Percentiles rank a stretch among this genome's conserved stretches.
Conservation (phyloP, 2,329 filamentous ascomycete species). For the Talaromyces sp. region DNA sequence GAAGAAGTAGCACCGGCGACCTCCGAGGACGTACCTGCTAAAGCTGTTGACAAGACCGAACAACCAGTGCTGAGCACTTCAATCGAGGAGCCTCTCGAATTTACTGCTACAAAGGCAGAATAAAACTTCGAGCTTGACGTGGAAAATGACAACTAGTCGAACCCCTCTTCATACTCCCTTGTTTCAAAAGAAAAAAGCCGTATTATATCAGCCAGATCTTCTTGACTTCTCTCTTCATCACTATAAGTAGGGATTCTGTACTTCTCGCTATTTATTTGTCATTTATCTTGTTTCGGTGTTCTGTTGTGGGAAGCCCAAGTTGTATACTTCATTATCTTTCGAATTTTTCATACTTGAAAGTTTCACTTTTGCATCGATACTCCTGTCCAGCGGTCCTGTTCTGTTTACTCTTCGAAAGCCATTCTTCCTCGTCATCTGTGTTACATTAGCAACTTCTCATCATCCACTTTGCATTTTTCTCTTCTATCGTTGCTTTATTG, state of each 20-base stretch:
- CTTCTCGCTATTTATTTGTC: neutral
- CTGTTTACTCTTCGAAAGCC: neutral
- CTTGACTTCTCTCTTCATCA: neutral
- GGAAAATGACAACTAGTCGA: neutral
- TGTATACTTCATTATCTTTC: neutral
- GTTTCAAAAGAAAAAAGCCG: neutral
- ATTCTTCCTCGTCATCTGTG: neutral
- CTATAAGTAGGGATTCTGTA: neutral
- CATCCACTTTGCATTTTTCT: neutral
- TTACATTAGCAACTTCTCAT: neutral
- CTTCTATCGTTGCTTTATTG: neutral
- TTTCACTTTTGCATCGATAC: conserved; percentile 13
- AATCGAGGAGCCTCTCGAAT: neutral
- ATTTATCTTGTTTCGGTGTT: neutral
- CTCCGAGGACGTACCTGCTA: neutral
- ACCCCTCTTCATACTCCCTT: neutral
- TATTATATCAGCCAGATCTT: neutral
- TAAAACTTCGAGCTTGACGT: neutral
- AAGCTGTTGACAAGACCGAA: conserved; percentile 4
- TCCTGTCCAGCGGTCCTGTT: conserved; percentile 13
- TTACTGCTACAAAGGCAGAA: neutral
- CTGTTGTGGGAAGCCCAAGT: neutral
- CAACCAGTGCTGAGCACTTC: neutral
- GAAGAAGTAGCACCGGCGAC: neutral
- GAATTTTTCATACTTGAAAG: neutral